phyloP scores from a whole-genome alignment of 495 filamentous ascomycete genomes.

The Daldinia childiae region DNA sequence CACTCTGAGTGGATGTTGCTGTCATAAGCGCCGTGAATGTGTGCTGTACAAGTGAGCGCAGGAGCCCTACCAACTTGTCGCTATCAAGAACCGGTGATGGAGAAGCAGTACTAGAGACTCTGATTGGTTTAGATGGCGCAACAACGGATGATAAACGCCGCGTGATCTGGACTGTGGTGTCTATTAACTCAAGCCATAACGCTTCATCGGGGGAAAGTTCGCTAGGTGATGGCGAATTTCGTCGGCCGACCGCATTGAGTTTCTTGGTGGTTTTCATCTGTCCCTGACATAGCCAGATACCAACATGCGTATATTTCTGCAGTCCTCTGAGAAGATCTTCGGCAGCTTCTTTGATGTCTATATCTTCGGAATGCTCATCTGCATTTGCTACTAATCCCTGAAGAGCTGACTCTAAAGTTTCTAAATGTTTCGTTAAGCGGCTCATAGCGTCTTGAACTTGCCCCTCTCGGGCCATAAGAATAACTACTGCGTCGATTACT shows the following conservation, averaged over 20 bases:
- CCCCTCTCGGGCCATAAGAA: slow-evolving; percentile 90
- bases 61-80: slow-evolving; percentile 67
- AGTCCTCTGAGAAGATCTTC: slow-evolving; percentile 76
- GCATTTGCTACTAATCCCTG: slow-evolving; percentile 72
- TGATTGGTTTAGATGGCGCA: slow-evolving; percentile 36
- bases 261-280: slow-evolving; percentile 74
- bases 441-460: slow-evolving; percentile 84
- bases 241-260: slow-evolving; percentile 48
- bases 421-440: slow-evolving; percentile 80
- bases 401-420: slow-evolving; percentile 79
- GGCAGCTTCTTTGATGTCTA: slow-evolving; percentile 58
- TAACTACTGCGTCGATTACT: slow-evolving; percentile 90
- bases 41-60: slow-evolving; percentile 85
- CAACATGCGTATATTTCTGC: slow-evolving; percentile 88
- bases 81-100: slow-evolving; percentile 48
- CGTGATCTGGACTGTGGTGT: slow-evolving; percentile 81
- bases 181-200: slow-evolving; percentile 92
- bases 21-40: slow-evolving; percentile 88
- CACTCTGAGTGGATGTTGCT: slow-evolving; percentile 62
- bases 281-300: slow-evolving; percentile 94
- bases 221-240: slow-evolving; percentile 63
- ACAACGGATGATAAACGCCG: slow-evolving; percentile 60
- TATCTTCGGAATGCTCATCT: slow-evolving; percentile 57
- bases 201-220: slow-evolving; percentile 78
- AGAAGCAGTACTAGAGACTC: slow-evolving; percentile 33